Base-by-base conservation (phyloP, 2,329 filamentous ascomycete genomes). In the Pseudofabraea citricarpa region DNA sequence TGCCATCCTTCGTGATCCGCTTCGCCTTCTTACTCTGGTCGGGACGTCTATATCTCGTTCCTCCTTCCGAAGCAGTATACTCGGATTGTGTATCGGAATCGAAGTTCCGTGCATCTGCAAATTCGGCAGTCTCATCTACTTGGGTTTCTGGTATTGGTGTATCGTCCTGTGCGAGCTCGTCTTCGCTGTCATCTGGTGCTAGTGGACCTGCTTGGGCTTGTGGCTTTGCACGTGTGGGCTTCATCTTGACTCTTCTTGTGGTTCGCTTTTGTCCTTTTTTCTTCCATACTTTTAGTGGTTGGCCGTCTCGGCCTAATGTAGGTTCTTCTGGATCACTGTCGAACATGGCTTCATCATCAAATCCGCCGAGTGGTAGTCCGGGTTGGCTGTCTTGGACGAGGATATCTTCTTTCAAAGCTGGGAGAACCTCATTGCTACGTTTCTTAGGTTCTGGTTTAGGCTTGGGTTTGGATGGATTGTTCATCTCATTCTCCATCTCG, bases 231-330 rank as follows among this genome's bases (percentile, higher is more conserved):
- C 68, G 61, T 1, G 65, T 73, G 2, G 78, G 79, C 49, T 67
- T 72, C 68, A 85, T 87, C 47, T 82, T 89, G 43, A 77, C 73
- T 37, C 74, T 70, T 49, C 82, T 73, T 3, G 87, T 91, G 43
- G 86, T 88, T 48, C 87, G 74, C 70, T 93, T 93, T 60, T 87
- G 77, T 0, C 86, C 87, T 69, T 87, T 87, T 75, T 93, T 93
- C 72, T 90, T 91, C 70, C 77, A 91, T 2, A 78, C 64, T 42
- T 73, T 77, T 27, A 81, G 61, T 2, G 81, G 81, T 49, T 76
- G 71, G 2, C 80, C 80, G 54, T 79, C 67, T n/a, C 69, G 70
- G 41, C 70, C 77, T 10, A 74, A 44, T n/a, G 40, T 36, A 13
- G 44, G 44, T 0, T 69, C 65, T 27, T 77, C 73, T 3, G 66